Evolutionary conservation across 108 stramenopile genomes (phyloP), one percentile per base, ranked within the genome.

Genomic region (Fragilaria radians): DNA sequence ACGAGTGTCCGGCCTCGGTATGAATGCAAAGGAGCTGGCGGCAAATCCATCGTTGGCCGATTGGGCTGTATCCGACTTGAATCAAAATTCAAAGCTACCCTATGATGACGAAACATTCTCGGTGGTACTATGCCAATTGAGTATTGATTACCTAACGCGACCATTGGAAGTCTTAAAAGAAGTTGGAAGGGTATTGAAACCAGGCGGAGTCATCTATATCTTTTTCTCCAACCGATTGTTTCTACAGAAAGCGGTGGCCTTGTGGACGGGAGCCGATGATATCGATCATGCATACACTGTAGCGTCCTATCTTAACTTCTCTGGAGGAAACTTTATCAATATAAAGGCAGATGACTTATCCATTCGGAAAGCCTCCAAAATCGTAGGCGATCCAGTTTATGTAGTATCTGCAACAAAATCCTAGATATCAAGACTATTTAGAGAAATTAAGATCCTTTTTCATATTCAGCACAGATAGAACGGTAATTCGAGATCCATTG

Each of bases 151-250:
- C 60, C 62, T 97, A 32, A 86, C 77, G 25, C 63, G 76, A 54
- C 96, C 94, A 5, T 57, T 92, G 21, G 77, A 92, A 45, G 85
- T 95, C 14, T 76, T 95, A 62, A 72, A 73, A 42, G 96, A 97
- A 72, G 78, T 80, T 22, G 58, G 63, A 11, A 79, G 96, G 9
- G 89, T 97, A 28, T 55, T 96, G 61, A 83, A 87, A 61, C 76
- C 89, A 0, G 88, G 88, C 25, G 96, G 96, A 5, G 70, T 57
- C 31, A 74, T 88, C 30, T 88, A 93, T 46, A 82, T 97, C 60
- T 28, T 91, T n/a, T 91, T 96, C 63, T 92, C 90, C 31, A 97
- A 97, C 67, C 80, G 96, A 46, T 71, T 95, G 25, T 97, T 97
- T 65, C 55, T 95, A 9, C 88, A 67, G 56, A 97, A 97, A 73